Evolutionary conservation across 2,329 filamentous ascomycete species (phyloP).

Genomic region (Fonsecaea pugnacius): DNA sequence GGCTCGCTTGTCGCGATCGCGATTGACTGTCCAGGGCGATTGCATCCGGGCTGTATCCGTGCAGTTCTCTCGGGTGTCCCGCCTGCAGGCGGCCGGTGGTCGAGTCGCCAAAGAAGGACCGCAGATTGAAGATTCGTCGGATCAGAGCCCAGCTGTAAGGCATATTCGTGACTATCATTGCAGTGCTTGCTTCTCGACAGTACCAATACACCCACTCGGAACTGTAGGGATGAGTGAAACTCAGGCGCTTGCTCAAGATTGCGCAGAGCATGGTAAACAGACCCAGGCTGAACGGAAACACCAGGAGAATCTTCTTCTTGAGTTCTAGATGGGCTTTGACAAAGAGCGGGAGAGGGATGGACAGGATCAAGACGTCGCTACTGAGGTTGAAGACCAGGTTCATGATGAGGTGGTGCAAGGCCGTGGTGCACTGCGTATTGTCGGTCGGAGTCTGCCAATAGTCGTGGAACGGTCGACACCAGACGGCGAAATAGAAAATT

Average conservation of each 20-base stretch:
- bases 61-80: constrained; percentile 22
- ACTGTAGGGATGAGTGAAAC: constrained; percentile 61
- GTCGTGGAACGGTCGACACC: constrained; percentile 58
- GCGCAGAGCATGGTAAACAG: constrained; percentile 62
- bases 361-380: constrained; percentile 52
- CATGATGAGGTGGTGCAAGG: constrained; percentile 55
- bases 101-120: constrained; percentile 40
- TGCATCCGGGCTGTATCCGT: constrained; percentile 27
- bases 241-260: constrained; percentile 66
- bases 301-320: constrained; percentile 58
- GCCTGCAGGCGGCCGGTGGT: constrained; percentile 26
- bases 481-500: constrained; percentile 57
- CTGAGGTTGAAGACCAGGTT: constrained; percentile 55
- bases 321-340: constrained; percentile 47
- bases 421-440: constrained; percentile 52
- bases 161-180: constrained; percentile 64
- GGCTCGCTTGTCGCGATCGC: constrained; percentile 23
- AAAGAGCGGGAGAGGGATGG: constrained; percentile 54
- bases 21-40: constrained; percentile 19
- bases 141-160: constrained; percentile 64
- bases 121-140: constrained; percentile 51
- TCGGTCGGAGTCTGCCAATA: constrained; percentile 58
- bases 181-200: constrained; percentile 62
- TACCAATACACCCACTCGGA: constrained; percentile 65
- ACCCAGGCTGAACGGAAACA: constrained; percentile 62